Percentiles rank a stretch among this genome's conserved stretches.
These are phyloP conservation scores for Ascochyta viciae-villosae DNA, from an alignment of 2,329 filamentous ascomycete species.

Conservation along the genomic window DNA sequence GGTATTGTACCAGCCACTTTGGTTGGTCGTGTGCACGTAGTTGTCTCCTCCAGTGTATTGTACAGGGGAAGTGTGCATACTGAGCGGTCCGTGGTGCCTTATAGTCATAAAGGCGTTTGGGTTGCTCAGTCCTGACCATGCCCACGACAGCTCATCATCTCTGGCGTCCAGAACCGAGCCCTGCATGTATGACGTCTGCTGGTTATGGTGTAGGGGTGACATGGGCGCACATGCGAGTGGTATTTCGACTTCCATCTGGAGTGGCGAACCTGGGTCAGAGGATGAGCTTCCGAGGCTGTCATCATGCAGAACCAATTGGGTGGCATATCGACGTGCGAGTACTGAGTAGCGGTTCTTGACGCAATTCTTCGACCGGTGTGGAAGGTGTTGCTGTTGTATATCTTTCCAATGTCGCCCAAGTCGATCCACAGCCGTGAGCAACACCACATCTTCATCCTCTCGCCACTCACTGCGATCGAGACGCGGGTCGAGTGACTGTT, in stretches of 20 bases:
- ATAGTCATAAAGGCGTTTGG: background rate
- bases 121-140: background rate
- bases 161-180: background rate
- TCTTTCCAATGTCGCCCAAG: constrained; percentile 50
- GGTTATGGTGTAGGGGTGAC: background rate
- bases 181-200: background rate
- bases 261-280: constrained; percentile 8
- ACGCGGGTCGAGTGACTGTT: constrained; percentile 53
- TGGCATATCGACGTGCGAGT: constrained; percentile 6
- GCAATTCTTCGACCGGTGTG: constrained; percentile 47
- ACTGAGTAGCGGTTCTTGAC: constrained; percentile 49
- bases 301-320: background rate
- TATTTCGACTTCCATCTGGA: background rate
- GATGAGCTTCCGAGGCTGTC: constrained; percentile 7
- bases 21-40: no score
- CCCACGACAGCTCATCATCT: background rate
- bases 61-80: background rate
- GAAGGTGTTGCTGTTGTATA: constrained; percentile 45
- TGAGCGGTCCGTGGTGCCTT: background rate
- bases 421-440: constrained; percentile 16
- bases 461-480: constrained; percentile 51
- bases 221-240: background rate
- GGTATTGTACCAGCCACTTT: background rate
- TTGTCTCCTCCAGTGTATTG: background rate
- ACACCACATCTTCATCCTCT: constrained; percentile 41